Conservation (phyloP, 768 basidiomycete genomes). For the Dioszegia aurantiaca region DNA sequence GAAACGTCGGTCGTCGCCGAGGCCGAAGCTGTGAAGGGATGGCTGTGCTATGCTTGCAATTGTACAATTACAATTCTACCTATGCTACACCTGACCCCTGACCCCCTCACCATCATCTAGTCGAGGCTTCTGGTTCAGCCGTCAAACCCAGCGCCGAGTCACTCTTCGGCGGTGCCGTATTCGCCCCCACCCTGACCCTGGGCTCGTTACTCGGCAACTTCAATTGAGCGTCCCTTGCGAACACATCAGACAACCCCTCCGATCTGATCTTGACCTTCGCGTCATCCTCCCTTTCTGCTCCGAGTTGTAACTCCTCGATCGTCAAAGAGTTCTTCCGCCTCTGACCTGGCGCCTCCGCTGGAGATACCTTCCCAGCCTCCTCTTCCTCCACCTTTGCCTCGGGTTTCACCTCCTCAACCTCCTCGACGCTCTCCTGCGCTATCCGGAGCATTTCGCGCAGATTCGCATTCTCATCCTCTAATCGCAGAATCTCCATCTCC, state of each 20-base stretch:
- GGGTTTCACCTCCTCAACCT: constrained; percentile 12
- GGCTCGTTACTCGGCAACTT: background rate
- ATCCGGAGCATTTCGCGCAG: constrained; percentile 74
- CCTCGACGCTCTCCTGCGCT: constrained; percentile 14
- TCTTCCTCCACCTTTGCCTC: constrained; percentile 13
- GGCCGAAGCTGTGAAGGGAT: too few relatives aligned
- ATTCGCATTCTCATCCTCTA: constrained; percentile 78
- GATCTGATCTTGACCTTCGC: background rate
- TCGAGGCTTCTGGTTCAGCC: constrained; percentile 1
- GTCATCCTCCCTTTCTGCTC: constrained; percentile 34
- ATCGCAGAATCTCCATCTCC: constrained; percentile 76
- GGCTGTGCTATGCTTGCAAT: too few relatives aligned
- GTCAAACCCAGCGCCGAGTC: constrained; percentile 1
- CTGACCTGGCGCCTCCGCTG: background rate
- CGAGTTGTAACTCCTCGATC: constrained; percentile 38
- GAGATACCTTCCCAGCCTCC: background rate
- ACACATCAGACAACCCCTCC: background rate
- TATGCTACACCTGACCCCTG: constrained; percentile 4
- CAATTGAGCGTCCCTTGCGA: background rate
- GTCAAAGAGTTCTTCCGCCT: constrained; percentile 35
- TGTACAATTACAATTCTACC: too few relatives aligned
- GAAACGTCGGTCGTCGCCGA: too few relatives aligned
- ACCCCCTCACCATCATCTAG: background rate
- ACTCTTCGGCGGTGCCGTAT: background rate
- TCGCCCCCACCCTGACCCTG: background rate